Conservation (phyloP, 345 rosid species). For the Eucalyptus tenuipes region DNA sequence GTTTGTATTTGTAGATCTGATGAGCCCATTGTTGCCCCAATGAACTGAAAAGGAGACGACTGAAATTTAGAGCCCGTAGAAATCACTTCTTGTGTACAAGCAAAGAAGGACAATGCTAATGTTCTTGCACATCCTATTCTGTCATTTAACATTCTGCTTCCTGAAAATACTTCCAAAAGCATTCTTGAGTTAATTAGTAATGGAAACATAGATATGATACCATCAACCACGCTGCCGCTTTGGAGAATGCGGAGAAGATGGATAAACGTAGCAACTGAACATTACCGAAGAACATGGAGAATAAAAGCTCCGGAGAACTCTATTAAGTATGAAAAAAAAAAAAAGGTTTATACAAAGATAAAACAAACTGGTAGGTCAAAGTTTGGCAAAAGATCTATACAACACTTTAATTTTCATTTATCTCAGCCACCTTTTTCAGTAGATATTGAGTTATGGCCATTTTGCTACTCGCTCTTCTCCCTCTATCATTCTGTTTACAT, state of each 20-base stretch:
- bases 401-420: neutral
- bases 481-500: neutral
- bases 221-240: neutral
- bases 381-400: neutral
- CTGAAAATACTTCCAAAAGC: neutral
- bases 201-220: neutral
- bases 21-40: slow-evolving; percentile 96
- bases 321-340: neutral
- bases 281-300: neutral
- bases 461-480: neutral
- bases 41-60: slow-evolving; percentile 39
- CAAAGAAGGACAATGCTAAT: neutral
- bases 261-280: neutral
- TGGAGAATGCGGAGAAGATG: neutral
- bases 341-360: neutral
- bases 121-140: neutral
- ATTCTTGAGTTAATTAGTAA: neutral
- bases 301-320: neutral
- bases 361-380: neutral
- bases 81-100: neutral
- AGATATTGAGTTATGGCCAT: neutral
- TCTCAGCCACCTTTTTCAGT: neutral
- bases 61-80: neutral
- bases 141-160: neutral
- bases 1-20: slow-evolving; percentile 71